These are phyloP conservation scores for Entomortierella lignicola DNA, from an alignment of 192 early-diverging fungal species.

Conservation along the genomic window DNA sequence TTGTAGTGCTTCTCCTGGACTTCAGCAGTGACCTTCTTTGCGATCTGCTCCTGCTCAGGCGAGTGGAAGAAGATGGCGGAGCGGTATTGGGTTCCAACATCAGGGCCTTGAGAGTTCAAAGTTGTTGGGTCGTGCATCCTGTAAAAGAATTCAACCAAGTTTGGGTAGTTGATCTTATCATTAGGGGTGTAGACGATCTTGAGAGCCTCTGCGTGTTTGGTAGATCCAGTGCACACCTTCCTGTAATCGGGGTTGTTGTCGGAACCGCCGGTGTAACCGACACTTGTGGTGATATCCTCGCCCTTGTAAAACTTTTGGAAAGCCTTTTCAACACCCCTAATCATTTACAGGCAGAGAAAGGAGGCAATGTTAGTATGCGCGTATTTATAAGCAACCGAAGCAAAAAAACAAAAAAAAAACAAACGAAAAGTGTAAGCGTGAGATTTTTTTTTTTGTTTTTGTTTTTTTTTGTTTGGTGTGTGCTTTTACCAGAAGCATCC, in stretches of 20 bases:
- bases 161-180: slow-evolving; percentile 74
- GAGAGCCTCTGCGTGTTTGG: slow-evolving; percentile 87
- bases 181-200: slow-evolving; percentile 80
- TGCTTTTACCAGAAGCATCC: slow-evolving; percentile 90
- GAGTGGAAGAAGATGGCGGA: slow-evolving; percentile 89
- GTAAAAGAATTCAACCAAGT: slow-evolving; percentile 87
- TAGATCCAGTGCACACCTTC: slow-evolving; percentile 76
- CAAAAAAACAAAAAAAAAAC: too few species aligned
- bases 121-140: slow-evolving; percentile 90
- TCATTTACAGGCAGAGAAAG: not conserved
- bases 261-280: slow-evolving; percentile 68
- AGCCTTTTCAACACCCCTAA: slow-evolving; percentile 70
- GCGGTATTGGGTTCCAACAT: slow-evolving; percentile 89
- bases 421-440: too few species aligned
- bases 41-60: slow-evolving; percentile 76
- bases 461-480: not conserved
- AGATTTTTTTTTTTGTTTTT: too few species aligned
- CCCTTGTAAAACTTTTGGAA: slow-evolving; percentile 64
- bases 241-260: slow-evolving; percentile 58
- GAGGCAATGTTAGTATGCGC: too few species aligned
- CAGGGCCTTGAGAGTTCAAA: slow-evolving; percentile 84
- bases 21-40: slow-evolving; percentile 77
- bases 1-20: slow-evolving; percentile 72
- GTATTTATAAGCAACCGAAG: not conserved
- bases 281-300: slow-evolving; percentile 56